These are phyloP conservation scores for Flaveria linearis DNA, from an alignment of 129 eudicot genomes.

Conservation along the genomic window DNA sequence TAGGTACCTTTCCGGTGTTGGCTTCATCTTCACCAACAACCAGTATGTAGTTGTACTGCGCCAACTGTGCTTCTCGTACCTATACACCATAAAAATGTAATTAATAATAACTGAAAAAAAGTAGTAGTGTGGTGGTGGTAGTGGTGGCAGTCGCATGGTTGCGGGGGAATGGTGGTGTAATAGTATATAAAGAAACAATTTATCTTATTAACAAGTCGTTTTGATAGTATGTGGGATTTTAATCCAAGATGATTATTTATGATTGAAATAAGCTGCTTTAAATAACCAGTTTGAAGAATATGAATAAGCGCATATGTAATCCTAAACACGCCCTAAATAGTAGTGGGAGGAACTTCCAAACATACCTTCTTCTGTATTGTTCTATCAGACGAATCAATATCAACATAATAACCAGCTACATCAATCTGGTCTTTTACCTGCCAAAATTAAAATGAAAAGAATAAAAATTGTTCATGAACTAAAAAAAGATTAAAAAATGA, in stretches of 20 bases:
- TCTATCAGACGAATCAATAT: constrained; percentile 74
- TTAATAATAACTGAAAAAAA: background rate
- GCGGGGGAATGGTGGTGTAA: too few relatives aligned
- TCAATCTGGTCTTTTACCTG: constrained; percentile 71
- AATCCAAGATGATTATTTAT: background rate
- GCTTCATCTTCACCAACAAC: constrained; percentile 94
- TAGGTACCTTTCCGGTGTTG: constrained; percentile 55
- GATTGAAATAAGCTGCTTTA: background rate
- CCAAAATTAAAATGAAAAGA: constrained; percentile 5
- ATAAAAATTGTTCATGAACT: background rate
- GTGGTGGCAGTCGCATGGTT: background rate
- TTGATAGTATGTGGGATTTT: background rate
- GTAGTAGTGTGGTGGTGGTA: background rate
- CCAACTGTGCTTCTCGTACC: constrained; percentile 92
- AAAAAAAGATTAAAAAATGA: background rate
- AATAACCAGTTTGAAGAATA: background rate
- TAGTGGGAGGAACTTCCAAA: background rate
- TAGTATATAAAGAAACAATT: background rate
- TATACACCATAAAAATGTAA: constrained; percentile 22
- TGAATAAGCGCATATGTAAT: background rate
- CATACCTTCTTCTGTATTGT: constrained; percentile 82
- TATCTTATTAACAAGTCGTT: background rate
- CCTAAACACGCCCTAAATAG: background rate
- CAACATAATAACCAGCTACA: constrained; percentile 81
- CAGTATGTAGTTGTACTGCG: constrained; percentile 87